Evolutionary conservation across 306 rosid species (phyloP).

Genomic region (Rosa lucieae): DNA sequence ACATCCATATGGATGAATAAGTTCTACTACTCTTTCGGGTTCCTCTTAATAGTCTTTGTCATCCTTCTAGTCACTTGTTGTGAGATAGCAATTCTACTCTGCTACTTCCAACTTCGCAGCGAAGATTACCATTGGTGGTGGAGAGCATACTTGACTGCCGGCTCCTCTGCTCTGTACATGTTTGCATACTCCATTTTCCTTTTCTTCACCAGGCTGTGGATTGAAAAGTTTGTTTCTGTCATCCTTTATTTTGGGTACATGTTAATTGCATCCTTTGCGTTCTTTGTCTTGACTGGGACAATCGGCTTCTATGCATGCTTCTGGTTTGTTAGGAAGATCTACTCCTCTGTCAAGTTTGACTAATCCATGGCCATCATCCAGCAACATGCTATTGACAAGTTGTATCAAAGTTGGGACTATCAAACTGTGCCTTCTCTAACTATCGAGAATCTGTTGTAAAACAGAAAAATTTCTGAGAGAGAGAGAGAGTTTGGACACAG

Average conservation of each 20-base stretch:
- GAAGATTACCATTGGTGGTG: constrained; percentile 99
- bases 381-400: not conserved
- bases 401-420: not conserved
- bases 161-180: constrained; percentile 91
- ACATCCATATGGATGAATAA: constrained; percentile 95
- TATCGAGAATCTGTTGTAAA: too few relatives aligned
- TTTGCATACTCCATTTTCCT: constrained; percentile 86
- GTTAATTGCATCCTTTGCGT: constrained; percentile 76
- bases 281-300: constrained; percentile 89
- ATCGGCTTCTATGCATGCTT: constrained; percentile 97
- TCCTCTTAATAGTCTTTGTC: constrained; percentile 74
- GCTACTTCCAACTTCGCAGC: constrained; percentile 97
- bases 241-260: constrained; percentile 85
- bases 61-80: constrained; percentile 90
- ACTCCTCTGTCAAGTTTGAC: constrained; percentile 96
- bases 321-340: constrained; percentile 96
- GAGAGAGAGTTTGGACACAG: too few relatives aligned
- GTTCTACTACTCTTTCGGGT: constrained; percentile 93
- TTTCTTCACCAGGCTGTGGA: constrained; percentile 80
- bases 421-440: not conserved
- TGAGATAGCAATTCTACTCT: constrained; percentile 84
- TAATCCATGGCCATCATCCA: constrained; percentile 31
- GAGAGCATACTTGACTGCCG: constrained; percentile 95
- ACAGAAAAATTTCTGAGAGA: too few relatives aligned
- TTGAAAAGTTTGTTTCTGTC: constrained; percentile 80